A percentile compares a stretch with the other conserved stretches of the same genome.
These are phyloP conservation scores for Cylindrotheca closterium DNA, from an alignment of 108 stramenopile genomes.

Conservation along the genomic window DNA sequence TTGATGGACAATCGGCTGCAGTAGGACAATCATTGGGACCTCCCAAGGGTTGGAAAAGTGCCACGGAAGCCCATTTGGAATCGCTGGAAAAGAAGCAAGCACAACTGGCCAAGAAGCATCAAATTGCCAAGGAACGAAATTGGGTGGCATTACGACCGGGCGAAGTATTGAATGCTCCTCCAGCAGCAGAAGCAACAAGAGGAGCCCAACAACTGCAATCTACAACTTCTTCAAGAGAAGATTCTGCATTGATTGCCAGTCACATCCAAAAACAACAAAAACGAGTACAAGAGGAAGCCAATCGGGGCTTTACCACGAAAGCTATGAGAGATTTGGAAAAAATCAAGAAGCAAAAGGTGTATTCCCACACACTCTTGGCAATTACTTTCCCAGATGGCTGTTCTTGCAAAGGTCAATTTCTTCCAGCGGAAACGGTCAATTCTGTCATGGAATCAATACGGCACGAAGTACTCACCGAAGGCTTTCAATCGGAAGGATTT, in stretches of 20 bases:
- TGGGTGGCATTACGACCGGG: slow-evolving; percentile 53
- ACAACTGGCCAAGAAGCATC: slow-evolving; percentile 12
- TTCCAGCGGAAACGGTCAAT: slow-evolving; percentile 48
- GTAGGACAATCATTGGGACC: slow-evolving; percentile 55
- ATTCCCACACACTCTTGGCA: slow-evolving; percentile 62
- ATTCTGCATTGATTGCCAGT: slow-evolving; percentile 14
- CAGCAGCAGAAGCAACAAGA: slow-evolving; percentile 13
- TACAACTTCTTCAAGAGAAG: not conserved
- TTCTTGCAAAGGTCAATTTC: slow-evolving; percentile 56
- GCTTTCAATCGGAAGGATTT: slow-evolving; percentile 13
- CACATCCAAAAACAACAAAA: slow-evolving; percentile 39
- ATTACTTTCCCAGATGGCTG: slow-evolving; percentile 68
- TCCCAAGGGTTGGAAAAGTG: slow-evolving; percentile 60
- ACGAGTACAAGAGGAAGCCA: slow-evolving; percentile 55
- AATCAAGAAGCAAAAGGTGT: slow-evolving; percentile 76
- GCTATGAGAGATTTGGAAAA: slow-evolving; percentile 82
- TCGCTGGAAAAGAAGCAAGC: slow-evolving; percentile 13
- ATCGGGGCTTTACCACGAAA: slow-evolving; percentile 78
- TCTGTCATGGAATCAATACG: slow-evolving; percentile 36
- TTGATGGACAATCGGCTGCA: slow-evolving; percentile 65
- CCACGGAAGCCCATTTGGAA: slow-evolving; percentile 33
- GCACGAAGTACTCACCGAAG: slow-evolving; percentile 18
- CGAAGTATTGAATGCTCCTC: not conserved
- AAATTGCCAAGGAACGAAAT: slow-evolving; percentile 35
- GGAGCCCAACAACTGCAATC: not conserved